Evolutionary conservation across 2,329 filamentous ascomycete genomes (phyloP).

Genomic region (Pyrenophora graminea): DNA sequence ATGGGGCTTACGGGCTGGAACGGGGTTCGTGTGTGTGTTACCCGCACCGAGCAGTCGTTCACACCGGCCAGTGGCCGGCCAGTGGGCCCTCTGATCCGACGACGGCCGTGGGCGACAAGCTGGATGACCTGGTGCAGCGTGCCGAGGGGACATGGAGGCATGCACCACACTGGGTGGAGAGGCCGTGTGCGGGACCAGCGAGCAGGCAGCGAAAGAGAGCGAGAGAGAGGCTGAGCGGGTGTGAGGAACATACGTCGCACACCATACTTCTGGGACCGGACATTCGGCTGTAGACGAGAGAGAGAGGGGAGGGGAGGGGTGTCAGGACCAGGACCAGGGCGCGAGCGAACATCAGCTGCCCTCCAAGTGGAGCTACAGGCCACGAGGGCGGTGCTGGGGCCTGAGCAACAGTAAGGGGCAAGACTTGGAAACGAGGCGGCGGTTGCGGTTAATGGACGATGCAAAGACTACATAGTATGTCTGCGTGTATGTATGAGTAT

Average conservation of each 20-base stretch:
- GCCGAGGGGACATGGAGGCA: slow-evolving; percentile 3
- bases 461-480: background rate
- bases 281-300: slow-evolving; percentile 15
- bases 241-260: slow-evolving; percentile 4
- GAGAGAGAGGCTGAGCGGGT: background rate
- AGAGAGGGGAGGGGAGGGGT: slow-evolving; percentile 3
- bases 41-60: slow-evolving; percentile 31
- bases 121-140: slow-evolving; percentile 1
- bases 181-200: slow-evolving; percentile 1
- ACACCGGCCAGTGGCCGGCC: slow-evolving; percentile 25
- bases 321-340: slow-evolving; percentile 20
- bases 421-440: slow-evolving; percentile 13
- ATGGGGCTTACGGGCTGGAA: slow-evolving; percentile 30
- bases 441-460: background rate
- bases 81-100: slow-evolving; percentile 21
- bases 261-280: slow-evolving; percentile 13
- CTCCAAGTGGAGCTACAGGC: slow-evolving; percentile 18
- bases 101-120: slow-evolving; percentile 23
- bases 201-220: background rate
- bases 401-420: slow-evolving; percentile 27
- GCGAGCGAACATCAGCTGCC: slow-evolving; percentile 29
- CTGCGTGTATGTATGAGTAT: no score
- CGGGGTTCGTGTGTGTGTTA: slow-evolving; percentile 34
- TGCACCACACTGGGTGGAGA: slow-evolving; percentile 9
- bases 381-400: slow-evolving; percentile 23